These are phyloP conservation scores for Cenchrus fungigraminus DNA, from an alignment of 176 grass and related monocot genomes.

Conservation along the genomic window DNA sequence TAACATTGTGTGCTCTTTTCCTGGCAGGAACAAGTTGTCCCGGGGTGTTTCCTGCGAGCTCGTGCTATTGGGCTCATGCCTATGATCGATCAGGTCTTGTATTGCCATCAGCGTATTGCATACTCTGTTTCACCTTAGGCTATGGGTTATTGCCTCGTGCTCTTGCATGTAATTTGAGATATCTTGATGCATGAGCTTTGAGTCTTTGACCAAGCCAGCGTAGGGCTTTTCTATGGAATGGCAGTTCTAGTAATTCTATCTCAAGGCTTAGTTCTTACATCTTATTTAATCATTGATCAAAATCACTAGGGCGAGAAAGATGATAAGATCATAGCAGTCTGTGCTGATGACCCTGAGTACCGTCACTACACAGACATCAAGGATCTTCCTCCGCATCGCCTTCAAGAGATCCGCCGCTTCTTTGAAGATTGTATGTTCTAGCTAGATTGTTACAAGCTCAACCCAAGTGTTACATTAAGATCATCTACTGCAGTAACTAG, in stretches of 20 bases:
- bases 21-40: constrained; percentile 81
- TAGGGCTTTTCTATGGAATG: background rate
- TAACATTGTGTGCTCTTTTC: constrained; percentile 7
- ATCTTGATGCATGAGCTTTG: background rate
- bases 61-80: constrained; percentile 99
- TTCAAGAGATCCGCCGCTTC: constrained; percentile 96
- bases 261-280: constrained; percentile 39
- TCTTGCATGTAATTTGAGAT: constrained; percentile 30
- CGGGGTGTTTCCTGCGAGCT: constrained; percentile 91
- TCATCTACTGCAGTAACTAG: constrained; percentile 1
- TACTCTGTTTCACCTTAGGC: constrained; percentile 28
- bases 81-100: constrained; percentile 97
- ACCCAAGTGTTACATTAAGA: constrained; percentile 32
- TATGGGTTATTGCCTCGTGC: constrained; percentile 13
- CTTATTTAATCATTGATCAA: constrained; percentile 10
- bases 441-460: constrained; percentile 8
- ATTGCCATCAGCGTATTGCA: constrained; percentile 15
- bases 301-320: constrained; percentile 88
- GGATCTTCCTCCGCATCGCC: constrained; percentile 83
- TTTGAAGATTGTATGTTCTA: constrained; percentile 88
- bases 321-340: constrained; percentile 99
- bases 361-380: constrained; percentile 94
- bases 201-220: background rate
- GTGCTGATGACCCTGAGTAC: constrained; percentile 96
- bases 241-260: background rate